These are phyloP conservation scores for Larix kaempferi DNA, from an alignment of 75 land plant genomes.

Conservation along the genomic window DNA sequence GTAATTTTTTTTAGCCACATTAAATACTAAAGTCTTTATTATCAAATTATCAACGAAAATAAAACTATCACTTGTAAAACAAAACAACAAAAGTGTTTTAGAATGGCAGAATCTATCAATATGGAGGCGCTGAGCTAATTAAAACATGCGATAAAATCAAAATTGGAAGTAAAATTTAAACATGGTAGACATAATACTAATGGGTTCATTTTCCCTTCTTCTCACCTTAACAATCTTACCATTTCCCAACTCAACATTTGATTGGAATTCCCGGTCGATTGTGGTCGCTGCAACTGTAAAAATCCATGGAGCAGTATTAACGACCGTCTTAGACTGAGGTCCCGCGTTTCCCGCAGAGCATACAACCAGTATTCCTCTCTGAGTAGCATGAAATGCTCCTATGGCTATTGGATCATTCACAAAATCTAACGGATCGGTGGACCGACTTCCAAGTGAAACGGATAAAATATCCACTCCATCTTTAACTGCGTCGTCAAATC, in stretches of 20 bases:
- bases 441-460: conserved; percentile 54
- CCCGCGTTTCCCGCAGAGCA: conserved; percentile 78
- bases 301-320: conserved; percentile 74
- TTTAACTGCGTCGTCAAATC: conserved; percentile 65
- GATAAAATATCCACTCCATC: conserved; percentile 79
- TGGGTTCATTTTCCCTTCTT: background rate
- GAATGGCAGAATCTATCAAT: too few relatives aligned
- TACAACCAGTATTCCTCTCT: conserved; percentile 48
- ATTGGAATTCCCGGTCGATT: conserved; percentile 59
- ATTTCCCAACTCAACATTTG: conserved; percentile 60
- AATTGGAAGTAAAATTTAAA: too few relatives aligned
- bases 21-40: too few relatives aligned
- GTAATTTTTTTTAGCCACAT: too few relatives aligned
- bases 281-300: conserved; percentile 67
- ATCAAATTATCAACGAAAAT: too few relatives aligned
- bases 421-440: conserved; percentile 34
- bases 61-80: too few relatives aligned
- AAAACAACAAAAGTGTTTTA: too few relatives aligned
- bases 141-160: too few relatives aligned
- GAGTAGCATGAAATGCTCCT: conserved; percentile 68
- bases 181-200: too few relatives aligned
- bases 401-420: conserved; percentile 66
- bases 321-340: conserved; percentile 50
- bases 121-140: too few relatives aligned
- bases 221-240: conserved; percentile 38